Base-by-base conservation (phyloP, 495 filamentous ascomycete genomes). In the Poronia punctata region DNA sequence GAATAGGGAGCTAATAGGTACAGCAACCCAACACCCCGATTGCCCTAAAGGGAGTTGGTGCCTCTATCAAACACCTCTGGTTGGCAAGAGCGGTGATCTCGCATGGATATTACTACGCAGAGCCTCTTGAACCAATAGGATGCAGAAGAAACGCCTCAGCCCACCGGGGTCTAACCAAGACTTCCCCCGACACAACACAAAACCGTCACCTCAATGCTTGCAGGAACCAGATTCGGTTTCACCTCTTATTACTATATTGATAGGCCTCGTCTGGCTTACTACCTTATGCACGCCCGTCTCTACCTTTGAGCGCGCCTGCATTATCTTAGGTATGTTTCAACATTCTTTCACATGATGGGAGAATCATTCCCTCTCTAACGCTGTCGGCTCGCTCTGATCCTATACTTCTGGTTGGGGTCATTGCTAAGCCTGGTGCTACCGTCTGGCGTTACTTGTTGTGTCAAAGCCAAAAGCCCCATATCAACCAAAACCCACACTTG, bases 361-460 rank as follows among this genome's bases (percentile, higher is more conserved):
- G n/a, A 32, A 32, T 27, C 28, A 22, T 33, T 30, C 38, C 38
- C 28, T 20, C 37, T 17, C 20, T 16, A 12, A 36, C 33, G 33
- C 33, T 11, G 15, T 22, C 16, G n/a, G 22, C 25, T 25, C 17
- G 40, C 40, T 43, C 23, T 44, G 31, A n/a, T n/a, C n/a, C n/a
- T n/a, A n/a, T n/a, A n/a, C n/a, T 31, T 27, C 34, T 26, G 33
- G n/a, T 7, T 38, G 24, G n/a, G n/a, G n/a, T n/a, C 7, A 28
- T 26, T 36, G 27, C 42, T 38, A 11, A 20, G 25, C 32, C 15
- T 21, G 42, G 42, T 18, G 38, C 26, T 33, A 35, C 28, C 26
- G 31, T 15, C 30, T 35, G 35, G 33, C 38, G 35, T 45, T 12
- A 27, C n/a, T n/a, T n/a, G n/a, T n/a, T 43, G 24, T 32, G 34